Evolutionary conservation across 306 rosid genomes (phyloP), one percentile per base, ranked within the genome.

Genomic region (Trichosanthes cucumerina): DNA sequence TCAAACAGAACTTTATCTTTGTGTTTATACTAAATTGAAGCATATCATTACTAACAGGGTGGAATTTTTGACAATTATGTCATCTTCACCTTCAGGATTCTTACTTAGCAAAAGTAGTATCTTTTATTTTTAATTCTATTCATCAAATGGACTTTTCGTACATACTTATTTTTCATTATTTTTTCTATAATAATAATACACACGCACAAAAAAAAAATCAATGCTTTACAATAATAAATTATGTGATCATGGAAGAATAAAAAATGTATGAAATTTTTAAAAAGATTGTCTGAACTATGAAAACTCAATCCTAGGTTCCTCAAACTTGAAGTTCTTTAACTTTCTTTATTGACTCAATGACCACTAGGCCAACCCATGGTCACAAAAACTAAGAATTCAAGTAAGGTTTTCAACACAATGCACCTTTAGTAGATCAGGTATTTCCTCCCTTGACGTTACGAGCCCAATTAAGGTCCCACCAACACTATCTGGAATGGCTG

Each of bases 361-460:
- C 28, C 16, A 65, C 16, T 10, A 36, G 11, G 6, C 13, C 14
- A 65, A 39, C 28, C 4, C 26, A 38, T 19, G 49, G 49, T 36
- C 18, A 75, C 9, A 81, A 34, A 24, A 62, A 81, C 77, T 38
- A 86, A 31, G 64, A 83, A 73, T 59, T 82, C 47, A 21, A 64
- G 23, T 58, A 77, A 60, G 57, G 39, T 76, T 78, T 52, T 65
- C 23, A 54, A 79, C 60, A 12, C 47, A 36, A 80, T 78, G 52
- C 65, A 89, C 99, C 98, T 89, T 88, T 50, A 95, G 96, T 76
- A 95, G 85, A 82, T 95, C 99, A 21, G 98, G 98, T 78, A 95
- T 95, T 86, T 95, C 98, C 19, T 89, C 98, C 84, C 99, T 91
- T 81, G 98, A 84, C n/a, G 99, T 92, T 83, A 95, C 97, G 57